These are phyloP conservation scores for Alternaria burnsii DNA, from an alignment of 2,329 filamentous ascomycete species.

Conservation along the genomic window DNA sequence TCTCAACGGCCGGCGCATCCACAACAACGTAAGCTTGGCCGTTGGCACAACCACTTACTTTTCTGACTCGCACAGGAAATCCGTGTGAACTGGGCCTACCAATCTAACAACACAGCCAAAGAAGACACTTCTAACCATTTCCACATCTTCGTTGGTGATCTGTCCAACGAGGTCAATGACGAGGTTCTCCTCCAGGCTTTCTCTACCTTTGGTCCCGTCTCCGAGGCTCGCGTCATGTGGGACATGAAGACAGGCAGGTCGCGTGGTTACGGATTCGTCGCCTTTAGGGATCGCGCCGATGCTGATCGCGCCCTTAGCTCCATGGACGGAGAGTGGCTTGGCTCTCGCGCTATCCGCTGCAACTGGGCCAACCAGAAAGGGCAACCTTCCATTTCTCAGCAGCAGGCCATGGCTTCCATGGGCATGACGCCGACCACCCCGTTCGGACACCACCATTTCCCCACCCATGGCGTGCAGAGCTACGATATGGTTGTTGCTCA, in stretches of 20 bases:
- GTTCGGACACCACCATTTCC: constrained; percentile 97
- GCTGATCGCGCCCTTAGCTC: constrained; percentile 95
- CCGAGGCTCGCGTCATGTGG: constrained; percentile 99
- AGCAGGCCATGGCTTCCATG: constrained; percentile 96
- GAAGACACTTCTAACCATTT: constrained; percentile 98
- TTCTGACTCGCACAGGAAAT: constrained; percentile 75
- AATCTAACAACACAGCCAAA: constrained; percentile 92
- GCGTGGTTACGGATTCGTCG: constrained; percentile 96
- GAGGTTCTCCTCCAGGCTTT: constrained; percentile 94
- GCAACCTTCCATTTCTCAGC: constrained; percentile 97
- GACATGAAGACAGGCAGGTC: constrained; percentile 99
- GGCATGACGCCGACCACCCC: constrained; percentile 97
- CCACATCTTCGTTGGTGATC: constrained; percentile 97
- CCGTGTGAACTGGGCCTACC: constrained; percentile 98
- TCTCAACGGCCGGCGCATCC: constrained; percentile 91
- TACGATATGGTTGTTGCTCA: constrained; percentile 97
- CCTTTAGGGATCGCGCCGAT: constrained; percentile 91
- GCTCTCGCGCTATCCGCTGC: constrained; percentile 96
- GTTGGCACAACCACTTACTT: constrained; percentile 1
- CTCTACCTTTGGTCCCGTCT: constrained; percentile 93
- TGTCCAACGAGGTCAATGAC: constrained; percentile 99
- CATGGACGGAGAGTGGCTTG: constrained; percentile 99
- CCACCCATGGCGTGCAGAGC: constrained; percentile 93
- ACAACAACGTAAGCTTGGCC: constrained; percentile 78
- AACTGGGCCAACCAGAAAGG: constrained; percentile 99